Base-by-base conservation (phyloP, 495 filamentous ascomycete species). In the Talaromyces stipitatus region DNA sequence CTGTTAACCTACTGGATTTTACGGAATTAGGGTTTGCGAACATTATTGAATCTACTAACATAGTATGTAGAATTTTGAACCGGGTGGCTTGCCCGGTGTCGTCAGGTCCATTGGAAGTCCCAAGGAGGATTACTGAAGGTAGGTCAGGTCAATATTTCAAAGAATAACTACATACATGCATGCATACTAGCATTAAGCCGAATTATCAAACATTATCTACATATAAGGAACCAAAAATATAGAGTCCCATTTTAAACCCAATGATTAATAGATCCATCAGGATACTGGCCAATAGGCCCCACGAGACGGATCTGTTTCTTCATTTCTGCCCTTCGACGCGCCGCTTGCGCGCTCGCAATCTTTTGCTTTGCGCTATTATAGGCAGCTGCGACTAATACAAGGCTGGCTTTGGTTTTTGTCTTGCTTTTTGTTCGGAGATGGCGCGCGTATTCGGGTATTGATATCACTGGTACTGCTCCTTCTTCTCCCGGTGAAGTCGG, bases 281-380 rank as follows among this genome's bases (percentile, higher is more conserved):
- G 65, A 60, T 73, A 68, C 1, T 70, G 66, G 30, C 74, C 73
- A 2, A 72, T 66, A 12, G 72, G 66, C 12, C 73, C 71, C 52
- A 80, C 60, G 4, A 78, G 46, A 41, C 69, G 71, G 45, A 81
- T 79, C 54, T 71, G 70, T 12, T 68, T 65, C 64, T 78, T 80
- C 57, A 78, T 28, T 38, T 66, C 58, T 41, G 68, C 70, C 28
- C 73, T 67, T 14, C 69, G 62, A 16, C 67, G 67, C 41, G 74
- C 70, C 12, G 66, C 62, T 33, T 69, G 68, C 24, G 66, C 57
- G 50, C 69, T 63, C 30, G 55, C 59, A 36, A 73, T 68, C 60
- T 66, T 68, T 58, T 69, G 69, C 58, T 67, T 65, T 16, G 68
- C 72, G 0, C 64, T 65, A 14, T 67, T 70, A 24, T 73, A 58